Evolutionary conservation across 139 green algal genomes (phyloP).

Genomic region (Chlamydomonas asymmetrica): DNA sequence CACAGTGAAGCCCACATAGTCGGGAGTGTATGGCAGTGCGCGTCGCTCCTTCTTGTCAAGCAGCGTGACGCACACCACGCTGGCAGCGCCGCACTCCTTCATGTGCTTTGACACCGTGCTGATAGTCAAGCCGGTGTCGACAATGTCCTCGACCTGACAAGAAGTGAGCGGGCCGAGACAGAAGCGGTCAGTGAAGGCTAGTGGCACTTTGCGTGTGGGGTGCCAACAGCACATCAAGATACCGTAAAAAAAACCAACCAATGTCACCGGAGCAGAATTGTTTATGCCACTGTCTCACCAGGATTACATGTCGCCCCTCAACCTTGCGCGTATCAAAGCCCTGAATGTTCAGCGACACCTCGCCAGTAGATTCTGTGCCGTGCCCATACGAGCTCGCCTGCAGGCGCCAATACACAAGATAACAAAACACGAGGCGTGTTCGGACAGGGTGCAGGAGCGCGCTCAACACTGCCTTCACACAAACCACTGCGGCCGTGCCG

Average conservation of each 20-base stretch:
- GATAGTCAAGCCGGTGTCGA: slow-evolving; percentile 81
- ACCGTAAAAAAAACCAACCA: no score
- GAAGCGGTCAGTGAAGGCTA: no score
- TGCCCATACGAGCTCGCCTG: slow-evolving; percentile 6
- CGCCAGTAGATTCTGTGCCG: slow-evolving; percentile 6
- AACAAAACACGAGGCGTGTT: no score
- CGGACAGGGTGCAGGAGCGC: no score
- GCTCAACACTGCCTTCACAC: no score
- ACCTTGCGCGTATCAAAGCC: slow-evolving; percentile 18
- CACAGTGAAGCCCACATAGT: slow-evolving; percentile 70
- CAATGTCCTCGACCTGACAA: slow-evolving; percentile 90
- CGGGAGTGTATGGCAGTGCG: slow-evolving; percentile 46
- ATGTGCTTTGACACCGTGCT: slow-evolving; percentile 2
- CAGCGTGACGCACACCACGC: slow-evolving; percentile 48
- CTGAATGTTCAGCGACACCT: slow-evolving; percentile 16
- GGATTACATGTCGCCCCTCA: slow-evolving; percentile 53
- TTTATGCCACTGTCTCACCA: no score
- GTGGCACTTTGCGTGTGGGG: no score
- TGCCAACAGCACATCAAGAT: no score
- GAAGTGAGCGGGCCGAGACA: no score
- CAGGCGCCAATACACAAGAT: slow-evolving; percentile 23
- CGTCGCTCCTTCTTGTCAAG: slow-evolving; percentile 78
- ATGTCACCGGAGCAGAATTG: no score
- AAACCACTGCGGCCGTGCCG: no score
- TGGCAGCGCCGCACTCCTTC: slow-evolving; percentile 32